Evolutionary conservation across 164 flowering plant species (phyloP).

Genomic region (Euptelea pleiosperma): DNA sequence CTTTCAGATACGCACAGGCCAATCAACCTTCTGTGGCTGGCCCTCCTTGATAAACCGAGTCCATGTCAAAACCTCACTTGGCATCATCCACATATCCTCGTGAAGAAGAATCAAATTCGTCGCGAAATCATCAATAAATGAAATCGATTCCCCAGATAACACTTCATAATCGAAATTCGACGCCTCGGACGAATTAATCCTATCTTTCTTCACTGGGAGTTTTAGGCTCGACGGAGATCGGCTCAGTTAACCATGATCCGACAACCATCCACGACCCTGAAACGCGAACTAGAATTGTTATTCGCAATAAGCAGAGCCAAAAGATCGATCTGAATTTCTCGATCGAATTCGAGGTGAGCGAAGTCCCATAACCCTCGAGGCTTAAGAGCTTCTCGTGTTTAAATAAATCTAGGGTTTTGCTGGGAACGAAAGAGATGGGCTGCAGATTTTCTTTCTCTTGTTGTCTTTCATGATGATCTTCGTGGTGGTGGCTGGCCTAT

Average conservation of each 20-base stretch:
- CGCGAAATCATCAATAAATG: conserved; percentile 53
- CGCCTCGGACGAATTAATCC: conserved; percentile 16
- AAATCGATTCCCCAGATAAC: too few species aligned
- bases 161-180: conserved; percentile 25
- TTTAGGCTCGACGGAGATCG: conserved; percentile 64
- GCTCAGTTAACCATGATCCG: conserved; percentile 55
- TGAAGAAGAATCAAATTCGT: conserved; percentile 80
- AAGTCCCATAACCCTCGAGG: too few species aligned
- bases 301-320: conserved; percentile 52
- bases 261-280: conserved; percentile 45
- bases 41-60: conserved; percentile 52
- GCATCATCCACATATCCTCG: conserved; percentile 74
- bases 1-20: too few species aligned
- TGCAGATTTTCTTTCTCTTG: conserved; percentile 22
- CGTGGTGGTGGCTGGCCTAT: not conserved
- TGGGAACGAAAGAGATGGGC: conserved; percentile 61
- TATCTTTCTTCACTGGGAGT: conserved; percentile 59
- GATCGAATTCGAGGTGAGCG: too few species aligned
- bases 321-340: conserved; percentile 44
- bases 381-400: conserved; percentile 52
- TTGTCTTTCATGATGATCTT: not conserved
- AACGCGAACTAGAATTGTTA: conserved; percentile 23
- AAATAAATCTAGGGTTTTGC: conserved; percentile 48
- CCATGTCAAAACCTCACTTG: conserved; percentile 52
- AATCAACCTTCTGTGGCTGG: conserved; percentile 69